Evolutionary conservation across 768 basidiomycete species (phyloP).

Genomic region (Boletus sensibilis): DNA sequence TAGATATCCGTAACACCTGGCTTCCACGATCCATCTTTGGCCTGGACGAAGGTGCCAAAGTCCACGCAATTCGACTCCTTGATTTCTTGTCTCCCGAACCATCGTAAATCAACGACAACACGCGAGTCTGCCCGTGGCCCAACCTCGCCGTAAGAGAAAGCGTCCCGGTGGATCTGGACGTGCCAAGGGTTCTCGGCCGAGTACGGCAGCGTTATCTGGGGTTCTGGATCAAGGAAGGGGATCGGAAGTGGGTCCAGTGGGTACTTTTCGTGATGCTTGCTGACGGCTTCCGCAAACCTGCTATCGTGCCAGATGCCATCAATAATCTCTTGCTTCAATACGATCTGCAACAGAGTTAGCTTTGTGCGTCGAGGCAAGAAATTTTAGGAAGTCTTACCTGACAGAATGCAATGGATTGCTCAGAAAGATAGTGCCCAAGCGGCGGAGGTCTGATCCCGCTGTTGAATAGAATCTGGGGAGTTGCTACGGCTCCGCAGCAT

Average conservation of each 20-base stretch:
- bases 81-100: background rate
- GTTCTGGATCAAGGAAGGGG: background rate
- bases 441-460: background rate
- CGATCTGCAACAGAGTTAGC: background rate
- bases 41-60: background rate
- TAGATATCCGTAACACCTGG: background rate
- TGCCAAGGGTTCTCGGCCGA: too few species aligned
- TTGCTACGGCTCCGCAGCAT: background rate
- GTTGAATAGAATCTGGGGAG: background rate
- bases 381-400: background rate
- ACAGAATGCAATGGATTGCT: background rate
- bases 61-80: background rate
- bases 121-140: background rate
- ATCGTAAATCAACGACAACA: background rate
- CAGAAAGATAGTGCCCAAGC: background rate
- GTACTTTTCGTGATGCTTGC: background rate
- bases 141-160: too few species aligned
- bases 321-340: background rate
- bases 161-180: too few species aligned
- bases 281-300: background rate
- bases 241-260: background rate
- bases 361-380: background rate
- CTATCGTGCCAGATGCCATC: background rate
- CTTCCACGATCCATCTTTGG: too few species aligned
- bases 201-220: too few species aligned